Evolutionary conservation across 139 green algal species (phyloP), one percentile per base, ranked within the genome.

Genomic region (Picochlorum sp.): DNA sequence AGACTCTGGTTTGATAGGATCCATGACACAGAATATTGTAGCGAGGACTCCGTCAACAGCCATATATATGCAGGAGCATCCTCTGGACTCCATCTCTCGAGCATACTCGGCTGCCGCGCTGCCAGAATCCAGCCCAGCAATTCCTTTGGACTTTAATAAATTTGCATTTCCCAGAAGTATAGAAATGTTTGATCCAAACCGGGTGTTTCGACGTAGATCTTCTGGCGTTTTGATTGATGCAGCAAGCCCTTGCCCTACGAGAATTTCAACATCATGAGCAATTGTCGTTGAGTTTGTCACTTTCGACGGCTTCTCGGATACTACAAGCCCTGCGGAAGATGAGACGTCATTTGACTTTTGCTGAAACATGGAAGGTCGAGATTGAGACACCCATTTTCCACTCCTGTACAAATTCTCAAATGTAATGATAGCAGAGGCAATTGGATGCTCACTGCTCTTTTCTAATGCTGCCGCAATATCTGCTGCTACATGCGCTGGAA

Each of bases 391-490:
- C 63, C 49, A 62, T 30, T 18, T 56, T 60, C 44, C 7, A 23
- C 24, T 31, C 34, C 15, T 52, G 45, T 52, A 26, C 5, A 26
- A 63, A 9, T 59, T 45, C 51, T 74, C 73, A 61, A 75, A 90
- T 1, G 75, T 56, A 30, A 98, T 62, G 34, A 98, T 68, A 2
- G 92, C 90, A 1, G 41, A 45, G 0, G 86, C 93, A 44, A 98
- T 69, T 0, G 93, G 93, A 74, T 98, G 93, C 75, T 98, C 90
- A 50, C 76, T 91, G 44, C 72, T 62, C 13, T 50, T 66, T 79
- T 98, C 93, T n/a, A 90, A 79, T 2, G 87, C 81, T 2, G 80
- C 85, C 9, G 80, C 81, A 3, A 94, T 57, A 41, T 89, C 81
- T 3, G 67, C 64, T 16, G 70, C 51, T n/a, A 38, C 7, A 34